Conservation (phyloP, 352 stramenopile species). For the Phytophthora hybrid region DNA sequence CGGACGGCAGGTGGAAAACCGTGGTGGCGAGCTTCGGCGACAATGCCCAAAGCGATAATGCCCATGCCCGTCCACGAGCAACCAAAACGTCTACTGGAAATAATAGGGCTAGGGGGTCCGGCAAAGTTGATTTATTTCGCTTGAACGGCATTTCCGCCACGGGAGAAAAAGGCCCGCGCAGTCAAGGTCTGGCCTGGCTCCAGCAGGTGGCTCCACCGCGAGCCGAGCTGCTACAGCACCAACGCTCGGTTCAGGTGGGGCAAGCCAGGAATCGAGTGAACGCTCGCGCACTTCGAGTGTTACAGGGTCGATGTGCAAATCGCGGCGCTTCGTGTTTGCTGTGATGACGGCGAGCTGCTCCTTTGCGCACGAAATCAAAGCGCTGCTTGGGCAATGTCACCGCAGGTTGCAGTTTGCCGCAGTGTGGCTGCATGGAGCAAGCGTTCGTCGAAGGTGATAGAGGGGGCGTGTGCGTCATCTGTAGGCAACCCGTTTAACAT, state of each 20-base stretch:
- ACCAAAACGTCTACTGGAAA: slow-evolving; percentile 43
- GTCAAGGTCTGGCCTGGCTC: no score
- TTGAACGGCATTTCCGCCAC: slow-evolving; percentile 11
- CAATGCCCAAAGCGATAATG: slow-evolving; percentile 23
- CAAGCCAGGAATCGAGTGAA: slow-evolving; percentile 5
- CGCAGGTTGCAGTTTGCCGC: background rate
- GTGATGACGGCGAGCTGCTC: slow-evolving; percentile 19
- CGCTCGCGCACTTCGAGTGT: no score
- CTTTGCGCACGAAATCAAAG: background rate
- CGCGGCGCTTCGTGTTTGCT: background rate
- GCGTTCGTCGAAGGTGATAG: slow-evolving; percentile 3
- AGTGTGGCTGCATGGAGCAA: slow-evolving; percentile 11
- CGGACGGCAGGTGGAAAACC: slow-evolving; percentile 27
- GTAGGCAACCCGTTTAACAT: slow-evolving; percentile 18
- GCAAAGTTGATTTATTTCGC: slow-evolving; percentile 49
- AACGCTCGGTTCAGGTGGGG: slow-evolving; percentile 4
- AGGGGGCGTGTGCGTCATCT: background rate
- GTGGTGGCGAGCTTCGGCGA: slow-evolving; percentile 24
- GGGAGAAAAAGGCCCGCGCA: slow-evolving; percentile 17
- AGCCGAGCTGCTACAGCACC: slow-evolving; percentile 9
- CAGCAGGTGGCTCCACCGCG: slow-evolving; percentile 3
- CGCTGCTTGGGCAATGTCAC: no score
- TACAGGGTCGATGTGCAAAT: background rate
- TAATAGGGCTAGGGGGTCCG: slow-evolving; percentile 31
- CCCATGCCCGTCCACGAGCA: slow-evolving; percentile 1